Evolutionary conservation across 2,329 filamentous ascomycete genomes (phyloP), one percentile per base, ranked within the genome.

Genomic region (Cordyceps fumosorosea): DNA sequence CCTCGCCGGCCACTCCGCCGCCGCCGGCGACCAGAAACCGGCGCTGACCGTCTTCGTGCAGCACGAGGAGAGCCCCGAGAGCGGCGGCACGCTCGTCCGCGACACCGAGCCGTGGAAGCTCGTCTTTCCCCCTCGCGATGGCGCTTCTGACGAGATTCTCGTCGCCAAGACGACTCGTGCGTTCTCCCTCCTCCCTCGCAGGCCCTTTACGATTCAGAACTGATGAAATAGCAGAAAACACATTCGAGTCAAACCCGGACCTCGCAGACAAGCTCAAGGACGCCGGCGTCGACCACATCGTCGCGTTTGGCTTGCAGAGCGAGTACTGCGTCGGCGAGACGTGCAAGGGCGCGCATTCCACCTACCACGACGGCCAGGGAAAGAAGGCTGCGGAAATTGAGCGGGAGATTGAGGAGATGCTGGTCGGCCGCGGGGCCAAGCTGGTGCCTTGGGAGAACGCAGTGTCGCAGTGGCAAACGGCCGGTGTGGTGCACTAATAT

Each of bases 241-340:
- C 70, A 0, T 73, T 74, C 34, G 68, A 69, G 42, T 70, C 70
- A 0, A 74, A 74, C 60, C 69, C 69, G 1, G 61, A 65, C n/a
- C 66, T 74, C 5, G 70, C 68, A 1, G 56, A 61, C 1, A 51
- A 55, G n/a, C 65, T 74, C 12, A 70, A 64, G 29, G 48, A 42
- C 1, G n/a, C 55, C 2, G 70, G 66, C 10, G 64, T 72, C n/a
- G 37, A 58, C 1, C 63, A 69, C 32, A 64, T 74, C 10, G 56
- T 71, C 11, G 67, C 65, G 0, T 70, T 71, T 55, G 72, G 72
- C n/a, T 67, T 73, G 37, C 71, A 73, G 62, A 72, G 70, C 65
- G 72, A 74, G 45, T 70, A 64, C 60, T 74, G 72, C 56, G 72
- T 74, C 3, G 61, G 65, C 34, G 61, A 62, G 2, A 73, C 71